These are phyloP conservation scores for Sindora glabra DNA, from an alignment of 306 rosid species.

Conservation along the genomic window DNA sequence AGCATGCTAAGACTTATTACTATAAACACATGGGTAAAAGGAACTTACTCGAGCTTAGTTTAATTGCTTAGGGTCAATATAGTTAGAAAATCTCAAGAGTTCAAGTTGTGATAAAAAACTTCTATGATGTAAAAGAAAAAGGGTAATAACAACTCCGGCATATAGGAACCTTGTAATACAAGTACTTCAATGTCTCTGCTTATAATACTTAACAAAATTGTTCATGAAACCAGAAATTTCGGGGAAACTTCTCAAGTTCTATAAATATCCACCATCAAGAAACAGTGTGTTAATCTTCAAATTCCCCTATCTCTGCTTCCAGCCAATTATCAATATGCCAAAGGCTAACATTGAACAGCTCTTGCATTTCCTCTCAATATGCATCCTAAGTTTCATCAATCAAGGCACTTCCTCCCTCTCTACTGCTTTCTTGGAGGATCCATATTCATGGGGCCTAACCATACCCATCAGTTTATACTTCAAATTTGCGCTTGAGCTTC, in stretches of 20 bases:
- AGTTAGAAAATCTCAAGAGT: too few species aligned
- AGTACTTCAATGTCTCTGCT: conserved; percentile 11
- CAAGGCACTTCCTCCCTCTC: conserved; percentile 34
- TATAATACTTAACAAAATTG: conserved; percentile 5
- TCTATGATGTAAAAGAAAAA: too few species aligned
- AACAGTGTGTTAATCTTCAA: background rate
- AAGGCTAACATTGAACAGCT: conserved; percentile 17
- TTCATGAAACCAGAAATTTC: conserved; percentile 27
- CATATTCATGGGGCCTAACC: conserved; percentile 32
- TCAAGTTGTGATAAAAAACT: too few species aligned
- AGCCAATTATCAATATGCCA: background rate
- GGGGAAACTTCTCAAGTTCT: conserved; percentile 21
- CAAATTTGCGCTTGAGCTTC: conserved; percentile 31
- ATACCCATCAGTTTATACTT: conserved; percentile 31
- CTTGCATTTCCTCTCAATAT: conserved; percentile 22
- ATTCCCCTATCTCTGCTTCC: background rate
- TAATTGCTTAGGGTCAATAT: too few species aligned
- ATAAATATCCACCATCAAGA: conserved; percentile 15
- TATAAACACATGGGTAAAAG: too few species aligned
- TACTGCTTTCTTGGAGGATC: conserved; percentile 8
- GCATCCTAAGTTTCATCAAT: conserved; percentile 31
- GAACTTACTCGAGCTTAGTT: too few species aligned
- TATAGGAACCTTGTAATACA: too few species aligned
- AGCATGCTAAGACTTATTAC: too few species aligned
- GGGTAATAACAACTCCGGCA: too few species aligned